A percentile compares a stretch with the other conserved stretches of the same genome.
Evolutionary conservation across 1,139 yeast genomes (phyloP).

Genomic region (Starmera stellimalicola): DNA sequence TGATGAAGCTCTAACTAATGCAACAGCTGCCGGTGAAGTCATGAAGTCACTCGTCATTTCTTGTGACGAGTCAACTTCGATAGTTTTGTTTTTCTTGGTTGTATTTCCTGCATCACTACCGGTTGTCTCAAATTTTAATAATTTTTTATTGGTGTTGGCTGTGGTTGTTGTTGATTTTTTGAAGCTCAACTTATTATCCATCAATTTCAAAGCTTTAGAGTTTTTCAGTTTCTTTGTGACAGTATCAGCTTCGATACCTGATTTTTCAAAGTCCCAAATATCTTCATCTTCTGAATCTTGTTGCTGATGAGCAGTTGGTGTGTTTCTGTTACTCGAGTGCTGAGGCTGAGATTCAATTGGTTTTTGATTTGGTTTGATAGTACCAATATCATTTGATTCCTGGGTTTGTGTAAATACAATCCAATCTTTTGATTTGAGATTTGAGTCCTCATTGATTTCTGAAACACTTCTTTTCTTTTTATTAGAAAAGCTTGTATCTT

Average conservation of each 20-base stretch:
- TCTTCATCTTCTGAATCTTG: constrained; percentile 4
- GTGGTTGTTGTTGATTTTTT: no score
- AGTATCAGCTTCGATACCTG: constrained; percentile 2
- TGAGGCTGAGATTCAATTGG: no score
- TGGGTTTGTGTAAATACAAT: background rate
- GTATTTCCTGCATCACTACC: background rate
- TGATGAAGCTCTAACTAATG: constrained; percentile 6
- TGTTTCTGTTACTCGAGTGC: no score
- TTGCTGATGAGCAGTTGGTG: background rate
- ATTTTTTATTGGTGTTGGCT: no score
- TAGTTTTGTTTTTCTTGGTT: background rate
- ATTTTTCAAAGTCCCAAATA: constrained; percentile 17
- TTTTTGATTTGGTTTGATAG: background rate
- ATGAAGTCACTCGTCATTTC: background rate
- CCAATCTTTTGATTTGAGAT: background rate
- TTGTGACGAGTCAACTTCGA: background rate
- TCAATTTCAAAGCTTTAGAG: constrained; percentile 9
- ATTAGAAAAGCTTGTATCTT: constrained; percentile 11
- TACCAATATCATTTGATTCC: background rate
- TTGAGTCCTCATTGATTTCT: constrained; percentile 10
- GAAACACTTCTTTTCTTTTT: constrained; percentile 9
- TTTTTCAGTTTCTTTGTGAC: constrained; percentile 2
- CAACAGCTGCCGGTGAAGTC: constrained; percentile 9
- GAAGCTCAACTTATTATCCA: no score
- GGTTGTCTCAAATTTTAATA: no score